Conservation (phyloP, 2,329 filamentous ascomycete genomes). For the Colletotrichum tofieldiae region DNA sequence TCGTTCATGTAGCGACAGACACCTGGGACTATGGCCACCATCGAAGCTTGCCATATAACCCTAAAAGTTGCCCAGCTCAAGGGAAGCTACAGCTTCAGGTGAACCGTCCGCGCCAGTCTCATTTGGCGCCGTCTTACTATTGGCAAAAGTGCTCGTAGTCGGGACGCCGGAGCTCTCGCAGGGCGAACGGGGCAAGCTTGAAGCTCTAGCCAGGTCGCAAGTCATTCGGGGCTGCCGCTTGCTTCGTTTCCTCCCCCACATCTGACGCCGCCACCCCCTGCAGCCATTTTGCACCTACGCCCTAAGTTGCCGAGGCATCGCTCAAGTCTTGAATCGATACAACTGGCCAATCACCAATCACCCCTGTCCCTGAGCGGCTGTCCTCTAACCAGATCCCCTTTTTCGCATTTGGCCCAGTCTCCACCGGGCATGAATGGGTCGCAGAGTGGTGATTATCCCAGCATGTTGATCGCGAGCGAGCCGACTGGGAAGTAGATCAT, state of each 20-base stretch:
- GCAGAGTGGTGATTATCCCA: background rate
- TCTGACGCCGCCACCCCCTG: conserved; percentile 23
- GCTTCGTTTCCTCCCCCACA: conserved; percentile 27
- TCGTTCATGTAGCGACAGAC: background rate
- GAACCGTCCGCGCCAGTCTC: background rate
- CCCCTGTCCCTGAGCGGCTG: conserved; percentile 17
- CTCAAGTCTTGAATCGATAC: background rate
- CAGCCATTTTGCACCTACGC: conserved; percentile 14
- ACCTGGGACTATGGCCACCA: background rate
- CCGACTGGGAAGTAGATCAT: conserved; percentile 4
- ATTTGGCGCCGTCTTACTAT: background rate
- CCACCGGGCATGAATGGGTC: background rate
- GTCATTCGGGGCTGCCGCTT: conserved; percentile 6
- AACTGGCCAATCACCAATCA: conserved; percentile 10
- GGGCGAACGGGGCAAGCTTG: background rate
- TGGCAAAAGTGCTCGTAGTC: background rate
- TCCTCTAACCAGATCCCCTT: background rate
- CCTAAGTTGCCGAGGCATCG: conserved; percentile 36
- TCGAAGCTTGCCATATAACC: conserved; percentile 3
- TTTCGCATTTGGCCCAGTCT: background rate
- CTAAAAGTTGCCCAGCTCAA: background rate
- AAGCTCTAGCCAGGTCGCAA: conserved; percentile 14
- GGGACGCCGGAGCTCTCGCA: background rate
- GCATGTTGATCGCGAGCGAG: background rate
- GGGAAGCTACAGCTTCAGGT: conserved; percentile 4